These are phyloP conservation scores for Globisporangium rhizosaccharum DNA, from an alignment of 352 stramenopile genomes.

Conservation along the genomic window DNA sequence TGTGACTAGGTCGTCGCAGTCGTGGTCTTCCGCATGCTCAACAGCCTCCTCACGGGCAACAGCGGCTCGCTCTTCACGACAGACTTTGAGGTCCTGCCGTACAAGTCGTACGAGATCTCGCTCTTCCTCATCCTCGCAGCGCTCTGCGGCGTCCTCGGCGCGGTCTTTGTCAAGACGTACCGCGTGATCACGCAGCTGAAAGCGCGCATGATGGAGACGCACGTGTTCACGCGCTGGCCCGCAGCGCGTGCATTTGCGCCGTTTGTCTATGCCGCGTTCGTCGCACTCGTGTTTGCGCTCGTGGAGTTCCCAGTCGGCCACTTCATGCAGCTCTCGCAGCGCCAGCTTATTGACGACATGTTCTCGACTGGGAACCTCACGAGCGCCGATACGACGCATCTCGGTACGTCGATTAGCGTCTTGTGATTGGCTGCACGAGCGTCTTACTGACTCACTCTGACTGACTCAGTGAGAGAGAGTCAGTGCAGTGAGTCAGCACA, in stretches of 20 bases:
- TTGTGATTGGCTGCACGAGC: not conserved
- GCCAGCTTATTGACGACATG: slow-evolving; percentile 84
- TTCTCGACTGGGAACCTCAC: slow-evolving; percentile 65
- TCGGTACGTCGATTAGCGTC: slow-evolving; percentile 11
- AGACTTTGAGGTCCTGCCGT: slow-evolving; percentile 63
- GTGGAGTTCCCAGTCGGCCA: slow-evolving; percentile 70
- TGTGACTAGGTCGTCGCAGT: slow-evolving; percentile 58
- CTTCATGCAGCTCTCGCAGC: slow-evolving; percentile 76
- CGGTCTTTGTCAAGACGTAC: slow-evolving; percentile 70
- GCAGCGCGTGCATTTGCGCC: slow-evolving; percentile 26
- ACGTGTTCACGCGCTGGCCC: slow-evolving; percentile 22
- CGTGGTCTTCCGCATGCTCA: slow-evolving; percentile 78
- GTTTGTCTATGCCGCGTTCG: slow-evolving; percentile 63
- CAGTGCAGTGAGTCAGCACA: too few relatives aligned
- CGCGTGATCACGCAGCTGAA: slow-evolving; percentile 45
- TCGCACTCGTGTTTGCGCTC: slow-evolving; percentile 62
- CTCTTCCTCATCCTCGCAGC: slow-evolving; percentile 78
- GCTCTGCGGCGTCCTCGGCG: slow-evolving; percentile 79
- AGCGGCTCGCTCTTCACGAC: slow-evolving; percentile 79
- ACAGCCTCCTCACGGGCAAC: slow-evolving; percentile 49
- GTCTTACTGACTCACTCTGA: not conserved
- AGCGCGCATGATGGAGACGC: slow-evolving; percentile 26
- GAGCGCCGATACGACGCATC: slow-evolving; percentile 23
- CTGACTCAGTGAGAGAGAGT: not conserved
- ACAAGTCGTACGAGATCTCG: slow-evolving; percentile 65